phyloP scores from a whole-genome alignment of 2,329 filamentous ascomycete species.

The Colletotrichum endophyticum region DNA sequence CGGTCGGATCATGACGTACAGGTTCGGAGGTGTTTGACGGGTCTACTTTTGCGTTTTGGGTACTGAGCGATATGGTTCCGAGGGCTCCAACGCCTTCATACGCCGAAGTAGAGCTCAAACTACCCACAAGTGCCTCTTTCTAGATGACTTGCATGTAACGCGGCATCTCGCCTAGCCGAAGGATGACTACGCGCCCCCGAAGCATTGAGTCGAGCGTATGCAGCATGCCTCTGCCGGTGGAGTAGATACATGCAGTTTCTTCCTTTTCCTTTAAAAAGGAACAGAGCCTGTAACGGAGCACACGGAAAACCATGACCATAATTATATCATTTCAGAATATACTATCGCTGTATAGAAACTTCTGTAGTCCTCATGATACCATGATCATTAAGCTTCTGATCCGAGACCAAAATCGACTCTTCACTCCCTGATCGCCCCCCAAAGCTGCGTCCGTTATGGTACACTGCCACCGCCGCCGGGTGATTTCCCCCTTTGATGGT shows the following conservation, averaged over 20 bases:
- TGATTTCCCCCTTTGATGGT: neutral
- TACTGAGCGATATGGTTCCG: neutral
- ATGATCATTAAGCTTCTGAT: neutral
- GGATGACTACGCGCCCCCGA: neutral
- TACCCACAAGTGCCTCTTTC: neutral
- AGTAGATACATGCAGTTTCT: neutral
- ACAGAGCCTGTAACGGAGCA: neutral
- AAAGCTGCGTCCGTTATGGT: neutral
- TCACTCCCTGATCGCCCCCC: conserved; percentile 8
- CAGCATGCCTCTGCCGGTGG: accelerated
- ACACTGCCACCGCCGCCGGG: neutral
- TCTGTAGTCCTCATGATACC: conserved; percentile 19
- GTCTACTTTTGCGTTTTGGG: neutral
- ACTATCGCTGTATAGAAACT: neutral
- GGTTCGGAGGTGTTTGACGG: neutral
- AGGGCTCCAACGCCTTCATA: accelerated
- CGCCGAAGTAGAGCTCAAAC: neutral
- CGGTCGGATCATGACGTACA: neutral
- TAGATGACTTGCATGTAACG: neutral
- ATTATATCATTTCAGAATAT: neutral
- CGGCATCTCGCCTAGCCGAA: neutral
- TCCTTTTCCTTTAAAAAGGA: neutral
- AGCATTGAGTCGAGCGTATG: neutral
- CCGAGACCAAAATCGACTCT: neutral
- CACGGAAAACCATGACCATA: neutral